A percentile compares a stretch with the other conserved stretches of the same genome.
phyloP scores from a whole-genome alignment of 257 asterid species.

The Jasminum sambac region DNA sequence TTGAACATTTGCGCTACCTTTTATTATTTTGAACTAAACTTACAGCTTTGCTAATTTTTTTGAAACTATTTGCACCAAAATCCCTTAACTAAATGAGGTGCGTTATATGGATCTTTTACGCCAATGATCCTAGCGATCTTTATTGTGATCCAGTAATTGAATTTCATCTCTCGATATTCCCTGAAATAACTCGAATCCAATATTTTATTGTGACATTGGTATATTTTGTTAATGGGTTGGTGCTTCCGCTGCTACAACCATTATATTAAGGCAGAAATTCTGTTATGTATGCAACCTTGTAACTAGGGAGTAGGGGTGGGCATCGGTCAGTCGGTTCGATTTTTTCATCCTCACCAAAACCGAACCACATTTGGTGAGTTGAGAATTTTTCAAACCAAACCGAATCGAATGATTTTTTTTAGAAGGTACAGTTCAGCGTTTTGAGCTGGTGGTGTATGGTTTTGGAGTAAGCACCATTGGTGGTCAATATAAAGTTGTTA shows the following conservation, averaged over 20 bases:
- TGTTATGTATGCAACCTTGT: conserved; percentile 46
- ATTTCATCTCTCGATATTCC: conserved; percentile 20
- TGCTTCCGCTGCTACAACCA: conserved; percentile 19
- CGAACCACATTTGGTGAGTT: no score
- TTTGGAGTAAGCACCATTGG: neutral
- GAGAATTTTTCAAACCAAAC: no score
- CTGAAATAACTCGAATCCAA: conserved; percentile 8
- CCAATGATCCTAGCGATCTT: neutral
- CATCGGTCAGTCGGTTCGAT: conserved; percentile 43
- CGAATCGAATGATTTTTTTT: no score
- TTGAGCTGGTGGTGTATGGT: conserved; percentile 9
- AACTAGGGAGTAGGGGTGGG: conserved; percentile 44
- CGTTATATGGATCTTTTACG: no score
- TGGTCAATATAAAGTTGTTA: no score
- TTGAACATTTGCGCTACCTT: no score
- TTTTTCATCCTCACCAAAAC: no score
- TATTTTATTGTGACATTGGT: conserved; percentile 25
- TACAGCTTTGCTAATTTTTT: no score
- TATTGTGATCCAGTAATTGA: conserved; percentile 15
- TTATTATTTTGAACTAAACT: no score
- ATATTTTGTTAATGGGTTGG: conserved; percentile 43
- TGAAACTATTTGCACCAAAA: no score
- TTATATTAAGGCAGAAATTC: conserved; percentile 28
- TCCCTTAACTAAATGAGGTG: no score
- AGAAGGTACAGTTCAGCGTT: no score